A percentile compares a stretch with the other conserved stretches of the same genome.
These are phyloP conservation scores for Larix sibirica DNA, from an alignment of 83 land plant species.

Conservation along the genomic window DNA sequence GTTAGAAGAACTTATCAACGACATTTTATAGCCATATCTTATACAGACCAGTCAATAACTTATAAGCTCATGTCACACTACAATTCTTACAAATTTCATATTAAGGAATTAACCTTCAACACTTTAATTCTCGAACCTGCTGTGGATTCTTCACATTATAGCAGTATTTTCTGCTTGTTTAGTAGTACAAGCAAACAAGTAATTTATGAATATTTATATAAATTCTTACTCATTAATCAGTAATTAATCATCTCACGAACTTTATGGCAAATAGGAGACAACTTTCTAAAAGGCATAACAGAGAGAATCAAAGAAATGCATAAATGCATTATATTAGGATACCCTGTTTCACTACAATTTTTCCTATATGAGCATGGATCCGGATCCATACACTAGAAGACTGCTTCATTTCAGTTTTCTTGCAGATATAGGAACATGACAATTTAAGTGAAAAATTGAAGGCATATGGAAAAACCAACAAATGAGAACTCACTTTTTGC, in stretches of 20 bases:
- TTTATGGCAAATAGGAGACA: background rate
- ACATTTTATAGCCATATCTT: too few relatives aligned
- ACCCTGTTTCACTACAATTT: too few relatives aligned
- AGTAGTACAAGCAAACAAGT: background rate
- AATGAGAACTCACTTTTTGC: conserved; percentile 69
- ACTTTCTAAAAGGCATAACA: background rate
- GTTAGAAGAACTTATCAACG: too few relatives aligned
- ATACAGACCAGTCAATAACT: too few relatives aligned
- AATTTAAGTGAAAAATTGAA: background rate
- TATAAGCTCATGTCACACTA: background rate
- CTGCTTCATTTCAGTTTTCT: background rate
- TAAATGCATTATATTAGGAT: background rate
- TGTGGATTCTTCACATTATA: background rate
- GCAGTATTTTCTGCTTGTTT: background rate
- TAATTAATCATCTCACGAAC: background rate
- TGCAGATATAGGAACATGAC: background rate
- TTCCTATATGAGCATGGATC: background rate
- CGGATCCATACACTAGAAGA: background rate
- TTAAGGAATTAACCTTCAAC: background rate
- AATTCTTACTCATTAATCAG: background rate
- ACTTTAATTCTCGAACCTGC: background rate
- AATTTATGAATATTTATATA: background rate
- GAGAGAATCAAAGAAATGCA: background rate
- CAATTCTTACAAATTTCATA: background rate
- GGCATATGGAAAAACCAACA: background rate